phyloP scores from a whole-genome alignment of 306 rosid species.

The Quercus cerris region DNA sequence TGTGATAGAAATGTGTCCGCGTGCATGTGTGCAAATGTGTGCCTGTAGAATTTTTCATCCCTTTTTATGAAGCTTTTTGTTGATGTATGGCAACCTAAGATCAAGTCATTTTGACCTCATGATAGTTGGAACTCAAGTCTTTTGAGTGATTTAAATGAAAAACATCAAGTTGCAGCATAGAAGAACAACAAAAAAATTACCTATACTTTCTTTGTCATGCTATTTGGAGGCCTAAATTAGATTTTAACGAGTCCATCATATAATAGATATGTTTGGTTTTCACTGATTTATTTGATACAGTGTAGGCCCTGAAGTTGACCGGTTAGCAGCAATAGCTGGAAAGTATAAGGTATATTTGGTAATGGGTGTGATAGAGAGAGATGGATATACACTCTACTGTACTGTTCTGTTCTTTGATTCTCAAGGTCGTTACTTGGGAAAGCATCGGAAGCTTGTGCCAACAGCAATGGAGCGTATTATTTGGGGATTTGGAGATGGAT shows the following conservation, averaged over 20 bases:
- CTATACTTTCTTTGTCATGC: background rate
- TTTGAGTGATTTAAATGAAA: background rate
- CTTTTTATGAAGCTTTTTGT: background rate
- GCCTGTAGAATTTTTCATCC: background rate
- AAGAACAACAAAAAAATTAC: background rate
- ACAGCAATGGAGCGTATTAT: conserved; percentile 71
- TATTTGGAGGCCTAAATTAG: background rate
- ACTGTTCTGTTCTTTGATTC: conserved; percentile 81
- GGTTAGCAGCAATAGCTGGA: conserved; percentile 91
- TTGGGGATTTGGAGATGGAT: conserved; percentile 98
- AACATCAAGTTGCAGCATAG: background rate
- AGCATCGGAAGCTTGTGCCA: conserved; percentile 94
- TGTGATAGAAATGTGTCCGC: too few relatives aligned
- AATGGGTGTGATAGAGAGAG: conserved; percentile 92
- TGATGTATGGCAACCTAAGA: background rate
- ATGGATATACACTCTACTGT: conserved; percentile 90
- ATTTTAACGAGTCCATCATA: background rate
- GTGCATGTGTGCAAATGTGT: too few relatives aligned
- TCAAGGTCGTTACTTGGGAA: conserved; percentile 83
- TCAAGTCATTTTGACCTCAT: too few relatives aligned
- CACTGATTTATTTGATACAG: background rate
- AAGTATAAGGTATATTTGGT: conserved; percentile 79
- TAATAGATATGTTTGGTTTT: background rate
- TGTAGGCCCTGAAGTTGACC: conserved; percentile 89
- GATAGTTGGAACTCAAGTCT: background rate